Conservation (phyloP, 768 basidiomycete genomes). For the Serendipita indica region DNA sequence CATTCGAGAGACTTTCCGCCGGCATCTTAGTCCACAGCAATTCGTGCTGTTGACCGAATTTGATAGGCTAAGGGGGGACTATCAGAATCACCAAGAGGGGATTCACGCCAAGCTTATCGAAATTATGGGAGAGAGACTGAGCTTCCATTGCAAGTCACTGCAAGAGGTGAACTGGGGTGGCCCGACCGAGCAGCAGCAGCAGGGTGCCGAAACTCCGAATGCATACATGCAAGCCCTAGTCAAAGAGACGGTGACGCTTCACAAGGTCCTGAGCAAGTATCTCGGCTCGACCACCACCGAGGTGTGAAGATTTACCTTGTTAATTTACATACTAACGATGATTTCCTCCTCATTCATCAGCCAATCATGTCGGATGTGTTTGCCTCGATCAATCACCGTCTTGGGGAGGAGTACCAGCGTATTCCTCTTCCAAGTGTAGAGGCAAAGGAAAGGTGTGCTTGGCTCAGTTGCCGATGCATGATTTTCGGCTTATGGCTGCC, state of each 20-base stretch:
- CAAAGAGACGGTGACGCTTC: slow-evolving; percentile 88
- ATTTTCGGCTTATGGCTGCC: background rate
- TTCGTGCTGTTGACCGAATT: slow-evolving; percentile 96
- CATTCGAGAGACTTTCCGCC: slow-evolving; percentile 83
- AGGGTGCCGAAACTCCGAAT: slow-evolving; percentile 39
- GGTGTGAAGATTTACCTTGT: slow-evolving; percentile 32
- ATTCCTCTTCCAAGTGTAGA: slow-evolving; percentile 71
- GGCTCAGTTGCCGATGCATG: background rate
- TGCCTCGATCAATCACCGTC: slow-evolving; percentile 77
- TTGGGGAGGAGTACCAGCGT: slow-evolving; percentile 72
- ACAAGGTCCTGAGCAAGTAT: slow-evolving; percentile 91
- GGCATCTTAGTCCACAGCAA: slow-evolving; percentile 87
- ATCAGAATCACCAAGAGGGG: slow-evolving; percentile 98
- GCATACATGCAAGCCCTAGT: slow-evolving; percentile 88
- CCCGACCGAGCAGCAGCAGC: background rate
- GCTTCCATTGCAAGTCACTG: slow-evolving; percentile 68
- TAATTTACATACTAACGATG: background rate
- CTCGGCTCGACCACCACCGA: slow-evolving; percentile 65
- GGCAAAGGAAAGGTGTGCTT: slow-evolving; percentile 70
- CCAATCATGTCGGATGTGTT: slow-evolving; percentile 92
- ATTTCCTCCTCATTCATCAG: slow-evolving; percentile 26
- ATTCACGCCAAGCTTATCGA: slow-evolving; percentile 94
- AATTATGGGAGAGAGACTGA: slow-evolving; percentile 93
- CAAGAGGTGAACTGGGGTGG: slow-evolving; percentile 63
- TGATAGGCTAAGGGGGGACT: slow-evolving; percentile 96